Conservation (phyloP, 2,329 filamentous ascomycete genomes). For the Dryadomyces sulphureus region DNA sequence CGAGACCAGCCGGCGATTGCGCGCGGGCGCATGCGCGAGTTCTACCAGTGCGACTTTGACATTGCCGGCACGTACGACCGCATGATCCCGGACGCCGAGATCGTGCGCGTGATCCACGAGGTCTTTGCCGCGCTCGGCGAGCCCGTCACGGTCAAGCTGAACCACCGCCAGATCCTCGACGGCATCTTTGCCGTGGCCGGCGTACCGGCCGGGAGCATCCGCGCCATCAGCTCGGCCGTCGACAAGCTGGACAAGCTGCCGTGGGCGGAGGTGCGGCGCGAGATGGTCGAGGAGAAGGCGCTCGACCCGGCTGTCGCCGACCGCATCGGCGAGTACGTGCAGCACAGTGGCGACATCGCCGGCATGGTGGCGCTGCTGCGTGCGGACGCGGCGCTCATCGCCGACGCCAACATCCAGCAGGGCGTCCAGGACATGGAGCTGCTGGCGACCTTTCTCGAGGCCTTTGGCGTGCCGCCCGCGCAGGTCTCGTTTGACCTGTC, state of each 20-base stretch:
- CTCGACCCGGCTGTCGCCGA: constrained; percentile 64
- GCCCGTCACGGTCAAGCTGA: constrained; percentile 79
- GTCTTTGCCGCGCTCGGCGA: constrained; percentile 61
- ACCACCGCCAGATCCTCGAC: constrained; percentile 88
- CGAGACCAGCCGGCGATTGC: constrained; percentile 46
- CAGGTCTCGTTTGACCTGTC: constrained; percentile 80
- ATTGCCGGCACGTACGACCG: constrained; percentile 78
- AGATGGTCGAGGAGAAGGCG: constrained; percentile 90
- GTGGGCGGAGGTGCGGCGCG: constrained; percentile 78
- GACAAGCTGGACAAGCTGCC: constrained; percentile 90
- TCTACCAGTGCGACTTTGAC: constrained; percentile 96
- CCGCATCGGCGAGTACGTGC: constrained; percentile 73
- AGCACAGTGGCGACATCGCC: constrained; percentile 16
- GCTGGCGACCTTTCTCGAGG: constrained; percentile 69
- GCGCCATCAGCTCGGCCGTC: constrained; percentile 80
- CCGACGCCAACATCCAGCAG: constrained; percentile 61
- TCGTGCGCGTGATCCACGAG: constrained; percentile 70
- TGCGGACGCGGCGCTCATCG: constrained; percentile 49
- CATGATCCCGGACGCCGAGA: constrained; percentile 87
- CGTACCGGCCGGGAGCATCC: constrained; percentile 73
- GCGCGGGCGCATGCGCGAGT: constrained; percentile 87
- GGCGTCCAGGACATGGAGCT: constrained; percentile 70
- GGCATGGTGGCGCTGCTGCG: constrained; percentile 60
- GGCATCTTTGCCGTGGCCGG: constrained; percentile 86
- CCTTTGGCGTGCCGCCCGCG: constrained; percentile 51